Evolutionary conservation across 345 rosid species (phyloP).

Genomic region (Syzygium aqueum): DNA sequence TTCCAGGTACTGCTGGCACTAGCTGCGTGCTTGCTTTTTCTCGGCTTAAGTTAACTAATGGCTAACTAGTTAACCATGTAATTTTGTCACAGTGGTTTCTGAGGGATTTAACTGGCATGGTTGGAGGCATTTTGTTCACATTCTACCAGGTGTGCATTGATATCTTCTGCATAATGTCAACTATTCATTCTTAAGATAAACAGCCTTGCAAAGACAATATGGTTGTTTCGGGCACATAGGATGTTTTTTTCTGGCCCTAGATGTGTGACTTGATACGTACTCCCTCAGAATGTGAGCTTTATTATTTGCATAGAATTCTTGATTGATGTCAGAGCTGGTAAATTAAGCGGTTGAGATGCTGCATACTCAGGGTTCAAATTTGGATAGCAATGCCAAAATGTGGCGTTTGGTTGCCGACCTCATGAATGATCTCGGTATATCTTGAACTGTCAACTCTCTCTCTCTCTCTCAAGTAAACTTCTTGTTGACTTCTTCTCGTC

Average conservation of each 20-base stretch:
- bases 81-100: slow-evolving; percentile 69
- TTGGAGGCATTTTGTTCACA: slow-evolving; percentile 91
- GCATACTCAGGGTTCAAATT: slow-evolving; percentile 61
- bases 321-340: background rate
- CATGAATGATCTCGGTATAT: slow-evolving; percentile 88
- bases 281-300: background rate
- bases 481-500: too few species aligned
- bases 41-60: background rate
- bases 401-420: slow-evolving; percentile 97
- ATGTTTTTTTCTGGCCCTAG: background rate
- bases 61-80: background rate
- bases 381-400: slow-evolving; percentile 92
- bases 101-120: slow-evolving; percentile 96
- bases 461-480: too few species aligned
- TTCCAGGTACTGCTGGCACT: slow-evolving; percentile 48
- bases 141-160: slow-evolving; percentile 58
- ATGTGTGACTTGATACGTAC: background rate
- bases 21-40: background rate
- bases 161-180: background rate
- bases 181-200: background rate
- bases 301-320: background rate
- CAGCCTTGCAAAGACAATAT: background rate
- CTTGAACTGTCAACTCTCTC: background rate
- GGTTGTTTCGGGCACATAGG: background rate
- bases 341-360: background rate